Evolutionary conservation across 2,329 filamentous ascomycete genomes (phyloP).

Genomic region (Hortaea werneckii): DNA sequence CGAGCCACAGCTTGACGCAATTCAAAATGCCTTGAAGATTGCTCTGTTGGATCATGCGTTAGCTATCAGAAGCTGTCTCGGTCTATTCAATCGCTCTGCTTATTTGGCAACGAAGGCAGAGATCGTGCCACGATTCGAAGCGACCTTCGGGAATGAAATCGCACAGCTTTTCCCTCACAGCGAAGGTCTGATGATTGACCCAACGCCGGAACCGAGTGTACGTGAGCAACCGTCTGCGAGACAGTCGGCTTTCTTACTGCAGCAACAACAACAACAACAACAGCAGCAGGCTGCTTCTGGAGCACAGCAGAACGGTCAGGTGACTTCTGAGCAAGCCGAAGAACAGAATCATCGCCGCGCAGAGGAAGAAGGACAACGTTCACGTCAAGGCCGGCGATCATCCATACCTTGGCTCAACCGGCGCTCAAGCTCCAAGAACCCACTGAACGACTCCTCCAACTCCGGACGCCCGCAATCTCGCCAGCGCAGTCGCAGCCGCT

Average conservation of each 20-base stretch:
- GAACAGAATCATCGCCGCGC: background rate
- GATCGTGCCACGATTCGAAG: conserved; percentile 31
- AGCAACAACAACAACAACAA: background rate
- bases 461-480: conserved; percentile 12
- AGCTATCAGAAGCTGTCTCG: conserved; percentile 71
- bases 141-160: conserved; percentile 35
- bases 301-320: too few relatives aligned
- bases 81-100: conserved; percentile 52
- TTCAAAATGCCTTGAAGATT: conserved; percentile 73
- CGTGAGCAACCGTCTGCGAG: background rate
- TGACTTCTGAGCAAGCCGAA: background rate
- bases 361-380: background rate
- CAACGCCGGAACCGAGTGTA: conserved; percentile 10
- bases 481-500: conserved; percentile 8
- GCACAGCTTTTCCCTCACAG: conserved; percentile 28
- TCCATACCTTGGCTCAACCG: conserved; percentile 6
- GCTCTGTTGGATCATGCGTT: conserved; percentile 83
- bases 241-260: background rate
- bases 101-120: conserved; percentile 39
- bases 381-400: conserved; percentile 3
- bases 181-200: conserved; percentile 14
- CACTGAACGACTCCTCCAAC: background rate
- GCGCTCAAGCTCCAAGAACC: background rate
- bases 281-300: background rate
- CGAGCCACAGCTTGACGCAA: conserved; percentile 37